These are phyloP conservation scores for Boletales sp. DNA, from an alignment of 768 basidiomycete species.

Conservation along the genomic window DNA sequence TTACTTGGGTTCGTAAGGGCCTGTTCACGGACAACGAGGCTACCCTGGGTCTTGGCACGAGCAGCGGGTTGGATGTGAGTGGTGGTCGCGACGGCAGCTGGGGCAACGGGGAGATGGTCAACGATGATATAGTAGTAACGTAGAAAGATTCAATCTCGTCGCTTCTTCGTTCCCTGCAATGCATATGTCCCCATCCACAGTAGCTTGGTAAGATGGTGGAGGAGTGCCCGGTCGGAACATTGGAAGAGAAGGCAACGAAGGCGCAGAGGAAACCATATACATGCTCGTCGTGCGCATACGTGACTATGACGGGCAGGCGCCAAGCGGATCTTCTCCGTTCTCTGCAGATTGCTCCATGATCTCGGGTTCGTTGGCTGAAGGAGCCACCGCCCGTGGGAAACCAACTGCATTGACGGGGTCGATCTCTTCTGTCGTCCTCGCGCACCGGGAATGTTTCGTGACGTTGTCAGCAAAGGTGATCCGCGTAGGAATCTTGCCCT, in stretches of 20 bases:
- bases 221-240: conserved; percentile 25
- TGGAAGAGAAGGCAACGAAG: conserved; percentile 11
- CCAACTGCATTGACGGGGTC: conserved; percentile 15
- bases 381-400: conserved; percentile 18
- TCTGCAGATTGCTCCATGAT: conserved; percentile 4
- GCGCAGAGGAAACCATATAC: conserved; percentile 10
- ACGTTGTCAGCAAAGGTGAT: conserved; percentile 15
- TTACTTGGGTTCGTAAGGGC: conserved; percentile 11
- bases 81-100: conserved; percentile 10
- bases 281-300: conserved; percentile 32
- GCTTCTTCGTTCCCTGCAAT: neutral
- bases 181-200: conserved; percentile 1
- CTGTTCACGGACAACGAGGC: conserved; percentile 19
- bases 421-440: conserved; percentile 35
- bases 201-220: conserved; percentile 21
- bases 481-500: conserved; percentile 15
- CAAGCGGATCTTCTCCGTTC: conserved; percentile 24
- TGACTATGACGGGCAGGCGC: conserved; percentile 13
- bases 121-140: conserved; percentile 24
- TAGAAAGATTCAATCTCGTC: conserved; percentile 18
- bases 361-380: conserved; percentile 2
- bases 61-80: conserved; percentile 5
- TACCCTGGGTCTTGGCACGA: conserved; percentile 23
- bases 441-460: conserved; percentile 26
- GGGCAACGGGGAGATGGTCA: conserved; percentile 11